Percentiles rank a stretch among this genome's conserved stretches.
phyloP scores from a whole-genome alignment of 306 rosid genomes.

The Rosa persica region DNA sequence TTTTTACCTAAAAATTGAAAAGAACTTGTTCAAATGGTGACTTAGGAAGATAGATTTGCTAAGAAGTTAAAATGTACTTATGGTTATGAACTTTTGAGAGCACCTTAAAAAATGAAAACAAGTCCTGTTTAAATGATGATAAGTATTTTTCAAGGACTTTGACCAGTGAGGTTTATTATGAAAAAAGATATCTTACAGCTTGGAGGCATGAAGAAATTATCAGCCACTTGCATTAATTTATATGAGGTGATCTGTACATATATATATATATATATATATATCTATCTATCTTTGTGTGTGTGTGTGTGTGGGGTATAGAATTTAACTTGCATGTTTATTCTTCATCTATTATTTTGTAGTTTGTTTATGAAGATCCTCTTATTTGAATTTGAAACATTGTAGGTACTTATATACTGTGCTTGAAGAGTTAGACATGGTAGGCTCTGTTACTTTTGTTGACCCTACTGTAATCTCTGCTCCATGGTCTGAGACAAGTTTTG shows the following conservation, averaged over 20 bases:
- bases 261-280: too few relatives aligned
- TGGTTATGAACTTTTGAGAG: constrained; percentile 1
- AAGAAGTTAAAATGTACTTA: not conserved
- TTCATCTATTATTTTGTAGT: not conserved
- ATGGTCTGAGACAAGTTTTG: not conserved
- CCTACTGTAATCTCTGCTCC: not conserved
- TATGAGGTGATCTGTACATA: too few relatives aligned
- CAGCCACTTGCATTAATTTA: not conserved
- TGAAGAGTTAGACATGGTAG: not conserved
- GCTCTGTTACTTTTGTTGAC: not conserved
- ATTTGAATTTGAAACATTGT: not conserved
- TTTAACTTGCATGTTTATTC: too few relatives aligned
- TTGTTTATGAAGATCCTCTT: not conserved
- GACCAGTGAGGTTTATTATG: too few relatives aligned
- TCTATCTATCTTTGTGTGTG: too few relatives aligned
- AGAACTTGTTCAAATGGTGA: not conserved
- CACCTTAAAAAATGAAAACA: not conserved
- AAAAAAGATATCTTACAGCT: not conserved
- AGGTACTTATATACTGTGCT: not conserved
- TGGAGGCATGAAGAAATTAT: not conserved
- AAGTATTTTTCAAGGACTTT: not conserved
- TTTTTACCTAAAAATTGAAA: too few relatives aligned
- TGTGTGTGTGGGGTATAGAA: too few relatives aligned
- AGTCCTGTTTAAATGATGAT: too few relatives aligned
- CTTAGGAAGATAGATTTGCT: not conserved